Evolutionary conservation across 2,329 filamentous ascomycete species (phyloP), one percentile per base, ranked within the genome.

Genomic region (Fusarium domesticum): DNA sequence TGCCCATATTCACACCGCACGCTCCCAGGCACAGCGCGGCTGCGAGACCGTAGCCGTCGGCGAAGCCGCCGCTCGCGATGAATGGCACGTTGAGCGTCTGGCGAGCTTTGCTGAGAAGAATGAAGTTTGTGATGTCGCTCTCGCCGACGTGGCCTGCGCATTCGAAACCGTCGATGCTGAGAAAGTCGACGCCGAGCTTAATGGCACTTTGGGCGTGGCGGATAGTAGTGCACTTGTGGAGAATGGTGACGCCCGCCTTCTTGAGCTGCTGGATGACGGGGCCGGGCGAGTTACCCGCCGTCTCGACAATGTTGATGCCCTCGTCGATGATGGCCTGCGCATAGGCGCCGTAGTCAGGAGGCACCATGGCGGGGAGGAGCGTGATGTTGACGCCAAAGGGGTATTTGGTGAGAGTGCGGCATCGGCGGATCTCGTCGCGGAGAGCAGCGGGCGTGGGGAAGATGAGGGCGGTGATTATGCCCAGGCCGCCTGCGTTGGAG

Each of bases 171-270:
- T 98, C 93, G 59, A 98, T 97, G 56, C 85, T 91, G 45, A 98
- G 73, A 70, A 98, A 97, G 69, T 98, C 93, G 5, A 96, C 93
- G 52, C 93, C 93, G 31, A 97, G 83, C 70, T 95, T 96, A 47
- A 95, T 79, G 37, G 93, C 93, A 54, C 86, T 90, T 67, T 89
- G 81, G 16, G 93, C 93, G 66, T 98, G 93, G 43, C 90, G 77
- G 70, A 98, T 95, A 5, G 89, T 95, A 7, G 93, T 98, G 76
- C 93, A 97, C 74, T 98, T 98, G 80, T 98, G 93, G 44, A 98
- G 74, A 58, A 98, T 83, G 43, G 80, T 92, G 60, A 81, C 80
- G 44, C 82, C 83, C 6, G 84, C 87, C 49, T 79, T 79, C 73
- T 97, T 98, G 42, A 98, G 78, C 74, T 89, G 81, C 64, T 81